Base-by-base conservation (phyloP, 2,329 filamentous ascomycete genomes). In the Stagonosporopsis cucurbitacearum region DNA sequence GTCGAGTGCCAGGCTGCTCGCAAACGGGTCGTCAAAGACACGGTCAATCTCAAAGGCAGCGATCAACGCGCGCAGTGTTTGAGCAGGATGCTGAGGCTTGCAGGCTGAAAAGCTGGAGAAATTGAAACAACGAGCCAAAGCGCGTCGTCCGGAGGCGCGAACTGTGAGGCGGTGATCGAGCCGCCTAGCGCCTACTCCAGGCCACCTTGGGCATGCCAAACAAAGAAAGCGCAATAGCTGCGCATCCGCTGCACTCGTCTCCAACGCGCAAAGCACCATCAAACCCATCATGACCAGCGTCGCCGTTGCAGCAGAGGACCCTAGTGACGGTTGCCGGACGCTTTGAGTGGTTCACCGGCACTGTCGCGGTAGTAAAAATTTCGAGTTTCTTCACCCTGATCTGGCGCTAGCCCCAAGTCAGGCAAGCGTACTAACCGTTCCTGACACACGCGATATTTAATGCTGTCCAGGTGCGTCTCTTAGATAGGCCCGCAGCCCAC, bases 401-500 rank as follows among this genome's bases (percentile, higher is more conserved):
- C 30, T 51, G 28, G 43, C 53, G 43, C 53, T 56, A 51, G 47
- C 66, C 69, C 67, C 46, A 44, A 62, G 42, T 46, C 37, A 53
- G 63, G 59, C 57, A 63, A 65, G 53, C 51, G 60, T 63, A 20
- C 33, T 19, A 65, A 52, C 50, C 61, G 42, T 57, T 62, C 57
- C 50, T 55, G 59, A 61, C 55, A 58, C 50, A 54, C 41, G 58
- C 54, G 57, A 61, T 65, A 65, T 62, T 65, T 65, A 65, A 64
- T 64, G 63, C 62, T 61, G 57, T 58, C 58, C 49, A 57, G 55
- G 55, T 60, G 53, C 53, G 51, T 62, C 63, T 63, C 59, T 56
- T 64, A 64, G 63, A 69, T 68, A 70, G 60, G 65, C 62, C 63
- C 64, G 63, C 63, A 66, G 67, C 64, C 67, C 68, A 68, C 66